phyloP scores from a whole-genome alignment of 495 filamentous ascomycete species.

The Ascobolus immersus region DNA sequence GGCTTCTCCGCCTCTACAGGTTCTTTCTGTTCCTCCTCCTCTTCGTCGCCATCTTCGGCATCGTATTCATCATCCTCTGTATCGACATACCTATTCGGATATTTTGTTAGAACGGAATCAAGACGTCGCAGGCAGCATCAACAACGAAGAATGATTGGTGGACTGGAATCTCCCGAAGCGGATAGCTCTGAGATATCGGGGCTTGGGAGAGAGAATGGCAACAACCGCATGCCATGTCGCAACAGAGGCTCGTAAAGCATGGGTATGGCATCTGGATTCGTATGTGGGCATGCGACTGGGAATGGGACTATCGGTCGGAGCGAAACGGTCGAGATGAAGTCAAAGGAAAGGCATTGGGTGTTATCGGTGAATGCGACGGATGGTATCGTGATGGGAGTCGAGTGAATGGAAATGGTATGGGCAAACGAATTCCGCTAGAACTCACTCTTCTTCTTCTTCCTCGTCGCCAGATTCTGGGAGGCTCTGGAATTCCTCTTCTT shows the following conservation, averaged over 20 bases:
- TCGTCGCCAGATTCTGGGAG: background rate
- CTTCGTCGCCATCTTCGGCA: background rate
- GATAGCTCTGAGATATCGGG: background rate
- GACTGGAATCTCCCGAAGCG: background rate
- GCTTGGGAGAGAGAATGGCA: background rate
- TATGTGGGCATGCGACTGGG: too few relatives aligned
- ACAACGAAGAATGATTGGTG: too few relatives aligned
- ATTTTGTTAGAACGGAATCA: background rate
- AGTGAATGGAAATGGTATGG: too few relatives aligned
- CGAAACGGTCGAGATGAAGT: background rate
- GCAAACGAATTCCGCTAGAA: too few relatives aligned
- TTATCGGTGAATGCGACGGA: background rate
- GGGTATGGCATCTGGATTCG: background rate
- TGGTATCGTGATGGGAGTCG: background rate
- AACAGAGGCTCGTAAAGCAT: background rate
- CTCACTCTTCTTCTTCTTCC: constrained; percentile 2
- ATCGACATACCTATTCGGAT: background rate
- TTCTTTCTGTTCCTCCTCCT: constrained; percentile 1
- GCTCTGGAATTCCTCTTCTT: background rate
- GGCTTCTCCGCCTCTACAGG: constrained; percentile 2
- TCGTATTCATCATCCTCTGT: background rate
- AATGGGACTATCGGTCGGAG: background rate
- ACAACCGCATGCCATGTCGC: background rate
- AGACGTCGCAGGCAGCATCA: background rate
- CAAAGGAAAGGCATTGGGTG: background rate